phyloP scores from a whole-genome alignment of 306 rosid species.

The Prunus dulcis region DNA sequence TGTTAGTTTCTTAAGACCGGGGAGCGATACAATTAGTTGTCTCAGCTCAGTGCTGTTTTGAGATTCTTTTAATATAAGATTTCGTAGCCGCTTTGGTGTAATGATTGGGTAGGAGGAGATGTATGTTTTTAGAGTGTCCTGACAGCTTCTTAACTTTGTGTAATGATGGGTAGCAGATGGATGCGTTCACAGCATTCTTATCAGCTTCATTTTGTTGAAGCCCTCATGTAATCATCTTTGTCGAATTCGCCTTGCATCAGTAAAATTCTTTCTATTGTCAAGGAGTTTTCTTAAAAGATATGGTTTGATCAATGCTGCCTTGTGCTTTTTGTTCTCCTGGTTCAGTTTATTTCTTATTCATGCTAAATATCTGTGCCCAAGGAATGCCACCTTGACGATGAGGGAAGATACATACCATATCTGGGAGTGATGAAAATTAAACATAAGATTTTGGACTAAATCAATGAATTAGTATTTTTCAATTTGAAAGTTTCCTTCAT shows the following conservation, averaged over 20 bases:
- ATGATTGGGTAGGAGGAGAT: background rate
- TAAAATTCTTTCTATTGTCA: background rate
- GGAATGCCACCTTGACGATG: too few relatives aligned
- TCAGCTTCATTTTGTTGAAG: constrained; percentile 2
- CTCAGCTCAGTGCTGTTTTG: background rate
- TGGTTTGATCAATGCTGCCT: background rate
- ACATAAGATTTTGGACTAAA: background rate
- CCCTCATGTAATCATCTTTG: constrained; percentile 8
- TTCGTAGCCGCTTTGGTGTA: constrained; percentile 1
- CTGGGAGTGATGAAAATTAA: background rate
- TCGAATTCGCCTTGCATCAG: constrained; percentile 11
- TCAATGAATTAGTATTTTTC: background rate
- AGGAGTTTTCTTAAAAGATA: background rate
- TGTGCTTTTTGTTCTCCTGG: background rate
- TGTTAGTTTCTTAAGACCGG: background rate
- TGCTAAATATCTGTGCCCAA: background rate
- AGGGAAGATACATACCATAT: background rate
- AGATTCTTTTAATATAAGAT: background rate
- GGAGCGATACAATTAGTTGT: background rate
- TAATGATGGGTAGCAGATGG: background rate
- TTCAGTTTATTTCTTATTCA: background rate
- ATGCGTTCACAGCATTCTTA: background rate
- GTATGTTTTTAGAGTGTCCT: background rate
- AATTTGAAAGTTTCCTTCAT: too few relatives aligned
- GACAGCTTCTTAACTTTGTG: background rate